These are phyloP conservation scores for Hypoxylon sp. DNA, from an alignment of 2,329 filamentous ascomycete genomes.

Conservation along the genomic window DNA sequence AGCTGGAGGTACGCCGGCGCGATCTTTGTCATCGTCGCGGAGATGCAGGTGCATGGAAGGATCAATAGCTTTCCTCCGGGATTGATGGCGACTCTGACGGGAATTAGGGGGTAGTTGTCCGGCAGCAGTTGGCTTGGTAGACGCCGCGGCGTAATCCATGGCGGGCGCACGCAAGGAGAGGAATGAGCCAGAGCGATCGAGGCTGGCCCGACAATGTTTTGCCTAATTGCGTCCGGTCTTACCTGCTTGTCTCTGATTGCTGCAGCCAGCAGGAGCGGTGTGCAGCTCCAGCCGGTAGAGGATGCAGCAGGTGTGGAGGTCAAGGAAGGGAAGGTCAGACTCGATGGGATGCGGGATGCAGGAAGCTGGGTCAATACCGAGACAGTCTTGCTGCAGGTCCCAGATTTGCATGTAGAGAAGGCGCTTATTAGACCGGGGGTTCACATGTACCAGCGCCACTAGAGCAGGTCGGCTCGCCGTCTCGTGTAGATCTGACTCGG, in stretches of 20 bases:
- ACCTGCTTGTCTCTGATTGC: constrained; percentile 43
- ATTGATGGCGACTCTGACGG: constrained; percentile 52
- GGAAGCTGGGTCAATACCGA: constrained; percentile 42
- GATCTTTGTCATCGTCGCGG: constrained; percentile 48
- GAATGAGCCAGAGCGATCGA: constrained; percentile 31
- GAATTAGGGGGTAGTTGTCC: constrained; percentile 51
- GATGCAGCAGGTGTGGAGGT: constrained; percentile 36
- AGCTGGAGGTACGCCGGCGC: constrained; percentile 59
- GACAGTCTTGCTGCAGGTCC: constrained; percentile 42
- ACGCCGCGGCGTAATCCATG: constrained; percentile 46
- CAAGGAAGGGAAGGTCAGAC: constrained; percentile 33
- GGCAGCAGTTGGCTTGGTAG: constrained; percentile 34
- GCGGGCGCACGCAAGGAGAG: constrained; percentile 38
- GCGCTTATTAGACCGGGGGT: constrained; percentile 36
- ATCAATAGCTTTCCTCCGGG: constrained; percentile 54
- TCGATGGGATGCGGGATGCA: constrained; percentile 30
- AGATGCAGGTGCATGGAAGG: constrained; percentile 53
- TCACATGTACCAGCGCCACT: constrained; percentile 26
- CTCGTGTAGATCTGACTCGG: constrained; percentile 36
- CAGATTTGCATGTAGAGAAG: constrained; percentile 30
- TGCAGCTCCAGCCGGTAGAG: constrained; percentile 31
- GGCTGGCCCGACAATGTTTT: constrained; percentile 40
- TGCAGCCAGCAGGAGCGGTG: constrained; percentile 35
- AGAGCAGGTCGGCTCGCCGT: constrained; percentile 22
- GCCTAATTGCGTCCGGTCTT: constrained; percentile 45